Percentiles rank a stretch among this genome's conserved stretches.
Conservation (phyloP, 768 basidiomycete genomes). For the Chlorophyllum brunneum region DNA sequence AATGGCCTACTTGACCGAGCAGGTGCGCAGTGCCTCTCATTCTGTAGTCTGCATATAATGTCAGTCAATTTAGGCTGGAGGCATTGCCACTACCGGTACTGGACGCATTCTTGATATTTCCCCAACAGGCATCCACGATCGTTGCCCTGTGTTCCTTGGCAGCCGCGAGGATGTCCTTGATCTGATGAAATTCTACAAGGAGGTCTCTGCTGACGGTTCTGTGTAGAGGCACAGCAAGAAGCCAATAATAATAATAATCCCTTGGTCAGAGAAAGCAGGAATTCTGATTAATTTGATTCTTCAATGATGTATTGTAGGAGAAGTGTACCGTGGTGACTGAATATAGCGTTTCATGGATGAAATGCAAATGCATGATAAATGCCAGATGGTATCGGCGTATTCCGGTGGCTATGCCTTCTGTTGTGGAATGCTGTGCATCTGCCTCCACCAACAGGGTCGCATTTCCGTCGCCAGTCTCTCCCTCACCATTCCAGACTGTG, state of each 20-base stretch:
- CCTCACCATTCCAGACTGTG: not conserved
- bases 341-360: too few species aligned
- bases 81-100: slow-evolving; percentile 94
- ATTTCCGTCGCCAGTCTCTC: not conserved
- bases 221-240: not conserved
- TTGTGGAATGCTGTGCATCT: not conserved
- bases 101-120: slow-evolving; percentile 89
- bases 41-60: not conserved
- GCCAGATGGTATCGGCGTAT: not conserved
- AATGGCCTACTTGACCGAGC: slow-evolving; percentile 93
- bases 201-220: slow-evolving; percentile 24
- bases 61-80: slow-evolving; percentile 72
- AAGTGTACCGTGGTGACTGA: too few species aligned
- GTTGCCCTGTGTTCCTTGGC: slow-evolving; percentile 91
- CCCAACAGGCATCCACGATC: slow-evolving; percentile 83
- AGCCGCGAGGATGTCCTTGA: slow-evolving; percentile 92
- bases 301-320: not conserved
- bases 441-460: not conserved
- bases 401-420: not conserved
- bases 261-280: not conserved
- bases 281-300: not conserved
- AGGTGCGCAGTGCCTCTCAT: slow-evolving; percentile 43
- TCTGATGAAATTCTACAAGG: slow-evolving; percentile 80
- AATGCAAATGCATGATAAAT: not conserved
- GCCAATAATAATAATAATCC: not conserved